Evolutionary conservation across 805 yeast genomes (phyloP).

Genomic region (Metschnikowia kofuensis): DNA sequence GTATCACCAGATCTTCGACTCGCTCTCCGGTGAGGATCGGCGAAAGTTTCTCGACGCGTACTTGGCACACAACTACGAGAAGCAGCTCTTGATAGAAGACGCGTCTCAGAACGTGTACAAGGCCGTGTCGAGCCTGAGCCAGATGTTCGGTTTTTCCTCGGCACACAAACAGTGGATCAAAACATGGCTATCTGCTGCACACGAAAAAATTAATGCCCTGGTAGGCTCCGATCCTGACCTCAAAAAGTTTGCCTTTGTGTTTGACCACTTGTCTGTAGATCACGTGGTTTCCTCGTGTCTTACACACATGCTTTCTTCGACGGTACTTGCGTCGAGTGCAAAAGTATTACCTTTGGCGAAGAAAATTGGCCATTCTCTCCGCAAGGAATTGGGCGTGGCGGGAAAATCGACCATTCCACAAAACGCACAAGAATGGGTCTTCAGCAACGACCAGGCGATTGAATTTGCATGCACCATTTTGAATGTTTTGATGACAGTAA

Average conservation of each 20-base stretch:
- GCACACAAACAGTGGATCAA: constrained; percentile 8
- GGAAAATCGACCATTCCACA: background rate
- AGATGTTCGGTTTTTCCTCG: constrained; percentile 5
- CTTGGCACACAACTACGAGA: constrained; percentile 20
- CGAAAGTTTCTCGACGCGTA: constrained; percentile 25
- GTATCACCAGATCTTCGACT: constrained; percentile 23
- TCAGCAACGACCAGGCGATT: constrained; percentile 19
- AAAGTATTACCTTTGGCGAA: constrained; percentile 18
- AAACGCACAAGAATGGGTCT: constrained; percentile 3
- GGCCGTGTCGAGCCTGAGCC: background rate
- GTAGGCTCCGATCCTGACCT: background rate
- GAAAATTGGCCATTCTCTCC: background rate
- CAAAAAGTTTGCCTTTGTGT: constrained; percentile 12
- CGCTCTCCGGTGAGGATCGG: constrained; percentile 12
- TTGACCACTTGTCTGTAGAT: constrained; percentile 16
- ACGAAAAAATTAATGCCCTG: background rate
- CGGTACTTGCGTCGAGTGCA: constrained; percentile 18
- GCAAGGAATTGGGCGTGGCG: constrained; percentile 1
- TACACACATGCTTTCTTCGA: constrained; percentile 19
- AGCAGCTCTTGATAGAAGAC: constrained; percentile 30
- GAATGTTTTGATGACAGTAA: constrained; percentile 15
- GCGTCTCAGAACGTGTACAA: constrained; percentile 13
- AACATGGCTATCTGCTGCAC: constrained; percentile 1
- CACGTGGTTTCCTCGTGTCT: constrained; percentile 18
- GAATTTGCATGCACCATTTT: constrained; percentile 19